These are phyloP conservation scores for Berberis thunbergii DNA, from an alignment of 164 flowering plant species.

Conservation along the genomic window DNA sequence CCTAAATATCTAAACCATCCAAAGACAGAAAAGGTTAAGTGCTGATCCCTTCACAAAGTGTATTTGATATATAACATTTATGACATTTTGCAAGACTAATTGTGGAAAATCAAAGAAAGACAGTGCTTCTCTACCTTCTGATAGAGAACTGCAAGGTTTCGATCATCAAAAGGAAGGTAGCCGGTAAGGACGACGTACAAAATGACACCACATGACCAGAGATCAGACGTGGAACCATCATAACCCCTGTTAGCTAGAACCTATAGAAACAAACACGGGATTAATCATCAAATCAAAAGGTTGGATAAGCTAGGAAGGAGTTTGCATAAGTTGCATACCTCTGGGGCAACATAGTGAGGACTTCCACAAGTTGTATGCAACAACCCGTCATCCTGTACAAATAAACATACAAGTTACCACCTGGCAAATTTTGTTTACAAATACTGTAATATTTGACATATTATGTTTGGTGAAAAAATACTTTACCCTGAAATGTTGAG, in stretches of 20 bases:
- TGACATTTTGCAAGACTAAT: not conserved
- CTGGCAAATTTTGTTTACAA: not conserved
- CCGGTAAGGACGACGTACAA: constrained; percentile 78
- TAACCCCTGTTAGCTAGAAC: constrained; percentile 83
- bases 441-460: not conserved
- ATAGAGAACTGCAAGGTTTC: constrained; percentile 85
- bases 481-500: constrained; percentile 80
- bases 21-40: not conserved
- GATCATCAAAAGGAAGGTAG: constrained; percentile 84
- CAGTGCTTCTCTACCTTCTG: constrained; percentile 56
- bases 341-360: constrained; percentile 98
- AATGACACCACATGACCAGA: constrained; percentile 97
- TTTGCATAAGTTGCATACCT: constrained; percentile 16
- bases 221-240: constrained; percentile 75
- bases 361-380: constrained; percentile 97
- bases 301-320: not conserved
- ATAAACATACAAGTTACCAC: too few species aligned
- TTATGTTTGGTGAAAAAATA: not conserved
- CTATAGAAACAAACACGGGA: constrained; percentile 5
- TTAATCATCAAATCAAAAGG: not conserved
- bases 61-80: too few species aligned
- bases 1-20: constrained; percentile 53
- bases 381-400: constrained; percentile 66
- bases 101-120: not conserved
- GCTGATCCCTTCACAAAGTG: not conserved